A percentile compares a stretch with the other conserved stretches of the same genome.
These are phyloP conservation scores for Hericium alpestre DNA, from an alignment of 768 basidiomycete species.

Conservation along the genomic window DNA sequence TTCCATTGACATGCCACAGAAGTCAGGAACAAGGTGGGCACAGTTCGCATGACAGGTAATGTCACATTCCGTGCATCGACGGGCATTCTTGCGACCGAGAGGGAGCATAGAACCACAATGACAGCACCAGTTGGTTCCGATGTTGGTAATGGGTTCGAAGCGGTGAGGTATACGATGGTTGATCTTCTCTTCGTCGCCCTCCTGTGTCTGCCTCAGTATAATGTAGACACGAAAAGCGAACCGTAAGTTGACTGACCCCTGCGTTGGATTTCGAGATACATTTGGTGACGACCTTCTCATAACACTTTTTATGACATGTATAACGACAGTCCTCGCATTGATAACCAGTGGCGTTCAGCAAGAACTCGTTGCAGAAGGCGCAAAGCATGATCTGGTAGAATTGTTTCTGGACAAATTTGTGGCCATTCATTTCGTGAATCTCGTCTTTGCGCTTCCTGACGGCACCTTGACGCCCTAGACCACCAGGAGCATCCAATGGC, in stretches of 20 bases:
- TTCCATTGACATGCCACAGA: slow-evolving; percentile 99
- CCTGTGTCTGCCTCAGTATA: slow-evolving; percentile 32
- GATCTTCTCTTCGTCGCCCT: slow-evolving; percentile 96
- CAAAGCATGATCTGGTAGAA: slow-evolving; percentile 99
- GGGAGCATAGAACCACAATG: slow-evolving; percentile 99
- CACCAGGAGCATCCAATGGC: slow-evolving; percentile 83
- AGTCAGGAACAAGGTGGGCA: slow-evolving; percentile 96
- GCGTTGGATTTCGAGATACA: slow-evolving; percentile 96
- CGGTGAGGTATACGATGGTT: slow-evolving; percentile 99
- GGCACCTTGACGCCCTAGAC: slow-evolving; percentile 94
- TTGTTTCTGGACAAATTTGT: slow-evolving; percentile 93
- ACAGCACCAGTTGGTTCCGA: slow-evolving; percentile 98
- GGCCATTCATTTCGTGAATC: slow-evolving; percentile 99
- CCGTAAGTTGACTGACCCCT: slow-evolving; percentile 50
- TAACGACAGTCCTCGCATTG: slow-evolving; percentile 99
- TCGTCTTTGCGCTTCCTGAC: slow-evolving; percentile 96
- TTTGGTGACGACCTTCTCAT: slow-evolving; percentile 97
- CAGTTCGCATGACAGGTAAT: slow-evolving; percentile 97
- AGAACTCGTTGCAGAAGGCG: slow-evolving; percentile 94
- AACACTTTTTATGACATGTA: slow-evolving; percentile 98
- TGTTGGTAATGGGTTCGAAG: slow-evolving; percentile 92
- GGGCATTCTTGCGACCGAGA: slow-evolving; percentile 91
- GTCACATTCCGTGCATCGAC: slow-evolving; percentile 91
- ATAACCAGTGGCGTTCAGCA: slow-evolving; percentile 94
- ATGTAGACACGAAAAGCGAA: neutral